Evolutionary conservation across 352 stramenopile species (phyloP), one percentile per base, ranked within the genome.

Genomic region (Phytophthora tentaculata): DNA sequence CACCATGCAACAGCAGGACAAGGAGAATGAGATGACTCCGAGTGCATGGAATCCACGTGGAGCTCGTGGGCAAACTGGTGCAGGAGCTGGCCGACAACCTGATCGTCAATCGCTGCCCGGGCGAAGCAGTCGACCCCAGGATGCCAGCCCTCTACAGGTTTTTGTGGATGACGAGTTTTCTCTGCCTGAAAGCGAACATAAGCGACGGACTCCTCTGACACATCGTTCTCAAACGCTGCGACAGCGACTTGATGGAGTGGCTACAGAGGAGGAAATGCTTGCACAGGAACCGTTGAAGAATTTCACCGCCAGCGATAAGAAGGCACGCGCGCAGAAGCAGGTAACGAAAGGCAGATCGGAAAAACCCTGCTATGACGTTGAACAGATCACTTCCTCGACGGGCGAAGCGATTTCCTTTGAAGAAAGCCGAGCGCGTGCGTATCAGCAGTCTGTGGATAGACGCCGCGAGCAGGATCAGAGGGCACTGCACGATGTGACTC

Each of bases 211-310:
- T 45, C 32, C 56, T 60, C 62, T 89, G 61, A 84, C 77, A 51
- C 71, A 81, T 75, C 77, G 73, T 79, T 85, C 75, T 74, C 78
- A 77, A 67, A 88, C 83, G 3, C 79, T 93, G 58, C 84, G 83
- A 48, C 86, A 94, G 83, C 77, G 84, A 59, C 63, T 91, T 41
- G 86, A 93, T 51, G 82, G 82, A 35, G 74, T 75, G 13, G 61
- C 84, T 17, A 93, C 86, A 16, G 86, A 94, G 57, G 86, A 94
- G 64, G 86, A 93, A 62, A 77, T 89, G 63, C 79, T 94, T 32
- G 74, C 81, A 5, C 73, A 87, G 57, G 83, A 90, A 60, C 84
- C 86, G n/a, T 57, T 94, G 0, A 94, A 94, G 64, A 94, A 94
- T 57, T 94, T 92, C 37, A 71, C 53, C 35, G 55, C 45, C n/a